phyloP scores from a whole-genome alignment of 164 flowering plant species.

The Taxillus chinensis region DNA sequence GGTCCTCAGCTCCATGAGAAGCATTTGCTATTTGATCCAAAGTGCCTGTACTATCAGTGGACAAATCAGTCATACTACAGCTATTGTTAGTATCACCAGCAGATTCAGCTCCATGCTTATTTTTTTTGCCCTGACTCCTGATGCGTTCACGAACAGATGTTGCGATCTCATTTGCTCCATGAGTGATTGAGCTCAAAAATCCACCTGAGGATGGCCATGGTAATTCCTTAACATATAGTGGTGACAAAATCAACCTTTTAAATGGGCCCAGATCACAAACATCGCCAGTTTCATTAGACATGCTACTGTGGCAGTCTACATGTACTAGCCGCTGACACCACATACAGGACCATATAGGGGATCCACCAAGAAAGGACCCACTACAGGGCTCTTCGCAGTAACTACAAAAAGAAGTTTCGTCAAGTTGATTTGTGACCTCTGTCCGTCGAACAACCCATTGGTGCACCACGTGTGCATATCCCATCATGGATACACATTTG shows the following conservation, averaged over 20 bases:
- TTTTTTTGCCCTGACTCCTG: constrained; percentile 65
- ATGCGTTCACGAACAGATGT: constrained; percentile 79
- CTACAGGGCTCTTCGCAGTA: constrained; percentile 92
- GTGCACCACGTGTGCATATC: constrained; percentile 63
- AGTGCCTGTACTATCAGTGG: constrained; percentile 49
- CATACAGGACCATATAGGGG: constrained; percentile 97
- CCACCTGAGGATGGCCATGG: constrained; percentile 40
- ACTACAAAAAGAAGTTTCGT: constrained; percentile 74
- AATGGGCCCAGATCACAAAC: constrained; percentile 88
- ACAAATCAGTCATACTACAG: constrained; percentile 29
- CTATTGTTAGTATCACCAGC: constrained; percentile 45
- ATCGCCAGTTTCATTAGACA: constrained; percentile 77
- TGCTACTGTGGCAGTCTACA: constrained; percentile 70
- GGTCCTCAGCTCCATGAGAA: constrained; percentile 34
- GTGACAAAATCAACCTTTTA: constrained; percentile 79
- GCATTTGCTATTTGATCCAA: constrained; percentile 28
- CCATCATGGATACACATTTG: constrained; percentile 84
- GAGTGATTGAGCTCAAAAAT: constrained; percentile 80
- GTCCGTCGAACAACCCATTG: constrained; percentile 95
- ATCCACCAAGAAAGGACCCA: constrained; percentile 85
- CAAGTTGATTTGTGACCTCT: constrained; percentile 67
- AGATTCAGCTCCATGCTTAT: constrained; percentile 52
- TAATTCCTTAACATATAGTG: constrained; percentile 70
- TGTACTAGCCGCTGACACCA: constrained; percentile 99
- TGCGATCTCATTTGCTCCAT: constrained; percentile 96